Percentiles rank a stretch among this genome's conserved stretches.
Evolutionary conservation across 179 eudicot genomes (phyloP).

Genomic region (Beta corolliflora): DNA sequence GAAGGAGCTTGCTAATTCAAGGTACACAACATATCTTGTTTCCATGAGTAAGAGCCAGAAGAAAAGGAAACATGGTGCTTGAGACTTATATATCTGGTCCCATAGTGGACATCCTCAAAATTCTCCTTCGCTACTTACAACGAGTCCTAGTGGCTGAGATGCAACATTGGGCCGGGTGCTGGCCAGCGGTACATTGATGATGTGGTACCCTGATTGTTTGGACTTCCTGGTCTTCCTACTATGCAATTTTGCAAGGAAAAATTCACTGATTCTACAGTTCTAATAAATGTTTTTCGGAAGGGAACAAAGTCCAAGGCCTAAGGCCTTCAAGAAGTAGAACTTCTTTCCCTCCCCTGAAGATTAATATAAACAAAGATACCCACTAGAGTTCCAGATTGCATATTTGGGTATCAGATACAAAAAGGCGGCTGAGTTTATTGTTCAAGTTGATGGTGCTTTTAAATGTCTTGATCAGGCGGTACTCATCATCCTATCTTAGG

Average conservation of each 20-base stretch:
- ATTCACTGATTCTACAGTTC: too few species aligned
- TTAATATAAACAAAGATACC: too few species aligned
- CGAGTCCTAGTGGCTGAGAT: not conserved
- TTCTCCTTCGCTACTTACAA: not conserved
- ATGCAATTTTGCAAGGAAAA: not conserved
- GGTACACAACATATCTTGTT: conserved; percentile 42
- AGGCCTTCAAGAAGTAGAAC: too few species aligned
- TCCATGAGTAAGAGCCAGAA: conserved; percentile 39
- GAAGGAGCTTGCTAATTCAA: conserved; percentile 73
- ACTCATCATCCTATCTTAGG: too few species aligned
- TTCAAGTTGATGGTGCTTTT: too few species aligned
- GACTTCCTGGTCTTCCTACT: not conserved
- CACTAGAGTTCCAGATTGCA: too few species aligned
- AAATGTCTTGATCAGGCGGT: too few species aligned
- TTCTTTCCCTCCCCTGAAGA: too few species aligned
- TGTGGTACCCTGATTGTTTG: not conserved
- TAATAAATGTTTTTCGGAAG: too few species aligned
- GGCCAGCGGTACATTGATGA: not conserved
- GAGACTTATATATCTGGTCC: conserved; percentile 22
- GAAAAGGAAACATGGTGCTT: conserved; percentile 62
- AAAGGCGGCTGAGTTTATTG: too few species aligned
- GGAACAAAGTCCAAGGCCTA: too few species aligned
- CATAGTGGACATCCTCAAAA: not conserved
- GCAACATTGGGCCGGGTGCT: not conserved
- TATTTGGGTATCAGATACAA: too few species aligned